phyloP scores from a whole-genome alignment of 345 rosid genomes.

The Moricandia moricandioides region DNA sequence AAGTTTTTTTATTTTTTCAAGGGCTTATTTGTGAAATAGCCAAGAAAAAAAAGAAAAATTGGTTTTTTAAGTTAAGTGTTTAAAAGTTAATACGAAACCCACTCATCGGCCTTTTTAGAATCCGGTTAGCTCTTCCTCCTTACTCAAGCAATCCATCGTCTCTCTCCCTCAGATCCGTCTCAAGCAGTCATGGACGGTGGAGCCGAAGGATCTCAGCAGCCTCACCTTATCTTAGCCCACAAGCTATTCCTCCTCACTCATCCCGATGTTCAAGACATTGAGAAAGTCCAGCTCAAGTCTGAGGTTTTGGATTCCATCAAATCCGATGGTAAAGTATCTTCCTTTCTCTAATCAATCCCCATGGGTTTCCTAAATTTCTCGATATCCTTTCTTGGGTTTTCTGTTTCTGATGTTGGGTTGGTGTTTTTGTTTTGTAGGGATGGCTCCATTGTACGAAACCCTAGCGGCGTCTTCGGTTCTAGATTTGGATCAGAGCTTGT shows the following conservation, averaged over 20 bases:
- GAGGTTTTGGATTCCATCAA: constrained; percentile 74
- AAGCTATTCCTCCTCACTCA: constrained; percentile 78
- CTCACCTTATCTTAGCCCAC: constrained; percentile 73
- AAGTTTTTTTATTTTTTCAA: too few relatives aligned
- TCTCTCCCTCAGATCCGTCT: constrained; percentile 30
- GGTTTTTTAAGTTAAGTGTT: too few relatives aligned
- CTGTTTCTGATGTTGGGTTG: neutral
- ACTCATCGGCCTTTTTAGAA: neutral
- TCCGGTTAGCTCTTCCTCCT: constrained; percentile 36
- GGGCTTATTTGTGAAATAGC: too few relatives aligned
- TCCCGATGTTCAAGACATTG: constrained; percentile 78
- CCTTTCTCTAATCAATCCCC: neutral
- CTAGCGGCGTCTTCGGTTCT: neutral
- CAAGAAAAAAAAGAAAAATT: too few relatives aligned
- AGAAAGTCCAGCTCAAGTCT: constrained; percentile 82
- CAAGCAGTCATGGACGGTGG: constrained; percentile 61
- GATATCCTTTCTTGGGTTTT: neutral
- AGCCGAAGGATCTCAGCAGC: constrained; percentile 77
- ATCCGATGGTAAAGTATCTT: constrained; percentile 54
- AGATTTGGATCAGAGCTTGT: neutral
- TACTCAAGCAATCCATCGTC: constrained; percentile 30
- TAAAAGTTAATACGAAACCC: neutral
- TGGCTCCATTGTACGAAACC: neutral
- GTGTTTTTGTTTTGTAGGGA: neutral
- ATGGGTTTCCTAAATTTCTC: neutral